phyloP scores from a whole-genome alignment of 1,139 yeast genomes.

The Fermentozyma sake region DNA sequence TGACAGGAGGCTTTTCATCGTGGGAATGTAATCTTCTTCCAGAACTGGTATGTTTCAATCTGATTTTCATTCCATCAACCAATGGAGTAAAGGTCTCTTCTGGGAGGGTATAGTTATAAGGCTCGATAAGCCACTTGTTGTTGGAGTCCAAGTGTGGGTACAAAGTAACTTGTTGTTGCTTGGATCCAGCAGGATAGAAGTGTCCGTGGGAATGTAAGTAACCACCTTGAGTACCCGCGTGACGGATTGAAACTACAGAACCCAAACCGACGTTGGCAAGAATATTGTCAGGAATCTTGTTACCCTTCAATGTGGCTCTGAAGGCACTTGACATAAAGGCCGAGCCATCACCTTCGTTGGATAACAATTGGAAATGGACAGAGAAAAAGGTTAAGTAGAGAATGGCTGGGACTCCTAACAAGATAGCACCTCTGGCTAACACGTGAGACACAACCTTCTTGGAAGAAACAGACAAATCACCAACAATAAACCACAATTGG shows the following conservation, averaged over 20 bases:
- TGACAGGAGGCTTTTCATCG: constrained; percentile 90
- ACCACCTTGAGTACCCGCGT: constrained; percentile 85
- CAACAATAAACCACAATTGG: constrained; percentile 84
- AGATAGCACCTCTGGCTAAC: constrained; percentile 48
- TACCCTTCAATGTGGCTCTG: constrained; percentile 71
- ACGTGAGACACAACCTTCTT: constrained; percentile 50
- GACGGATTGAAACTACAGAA: constrained; percentile 75
- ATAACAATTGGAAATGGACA: constrained; percentile 71
- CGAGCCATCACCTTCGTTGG: constrained; percentile 77
- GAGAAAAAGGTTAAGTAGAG: constrained; percentile 73
- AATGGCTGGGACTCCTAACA: constrained; percentile 66
- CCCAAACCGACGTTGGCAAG: constrained; percentile 86
- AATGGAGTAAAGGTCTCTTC: constrained; percentile 58
- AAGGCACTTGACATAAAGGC: constrained; percentile 89
- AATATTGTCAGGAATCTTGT: constrained; percentile 62
- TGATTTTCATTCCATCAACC: constrained; percentile 72
- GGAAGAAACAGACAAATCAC: constrained; percentile 69
- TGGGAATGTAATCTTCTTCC: constrained; percentile 90
- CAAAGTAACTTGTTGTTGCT: constrained; percentile 90
- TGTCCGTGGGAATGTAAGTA: constrained; percentile 91
- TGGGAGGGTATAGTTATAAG: constrained; percentile 52
- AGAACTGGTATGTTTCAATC: constrained; percentile 67
- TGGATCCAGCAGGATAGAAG: constrained; percentile 84
- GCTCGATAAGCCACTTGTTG: constrained; percentile 80
- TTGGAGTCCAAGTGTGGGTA: constrained; percentile 90